These are phyloP conservation scores for Naegleria lovaniensis DNA, from an alignment of 208 protist species.

Conservation along the genomic window DNA sequence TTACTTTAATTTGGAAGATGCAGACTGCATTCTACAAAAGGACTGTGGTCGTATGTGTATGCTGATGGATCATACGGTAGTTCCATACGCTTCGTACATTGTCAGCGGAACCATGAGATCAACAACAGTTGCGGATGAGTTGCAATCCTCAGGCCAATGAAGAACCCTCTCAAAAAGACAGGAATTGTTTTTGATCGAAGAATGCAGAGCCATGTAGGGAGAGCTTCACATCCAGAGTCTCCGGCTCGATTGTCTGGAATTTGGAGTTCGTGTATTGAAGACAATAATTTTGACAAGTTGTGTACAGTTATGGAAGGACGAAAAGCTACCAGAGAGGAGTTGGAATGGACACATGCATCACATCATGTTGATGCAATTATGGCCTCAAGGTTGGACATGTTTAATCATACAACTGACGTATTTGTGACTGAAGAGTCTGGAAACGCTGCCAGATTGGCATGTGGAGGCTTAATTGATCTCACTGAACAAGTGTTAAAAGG, in stretches of 20 bases:
- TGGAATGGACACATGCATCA: slow-evolving; percentile 51
- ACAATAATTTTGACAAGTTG: not conserved
- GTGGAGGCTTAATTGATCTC: slow-evolving; percentile 5
- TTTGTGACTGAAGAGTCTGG: slow-evolving; percentile 22
- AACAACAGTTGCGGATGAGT: not conserved
- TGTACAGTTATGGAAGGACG: slow-evolving; percentile 30
- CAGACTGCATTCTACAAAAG: not conserved
- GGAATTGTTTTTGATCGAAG: not conserved
- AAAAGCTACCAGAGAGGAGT: slow-evolving; percentile 57
- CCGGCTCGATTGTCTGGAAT: not conserved
- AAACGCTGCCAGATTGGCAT: slow-evolving; percentile 23
- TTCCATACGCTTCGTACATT: not conserved
- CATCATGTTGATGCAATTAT: slow-evolving; percentile 27
- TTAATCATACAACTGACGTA: not conserved
- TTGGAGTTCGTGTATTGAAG: not conserved
- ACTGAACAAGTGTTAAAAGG: slow-evolving; percentile 8
- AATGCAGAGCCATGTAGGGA: not conserved
- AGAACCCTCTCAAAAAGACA: not conserved
- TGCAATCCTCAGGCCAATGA: not conserved
- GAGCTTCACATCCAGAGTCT: not conserved
- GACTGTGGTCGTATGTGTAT: not conserved
- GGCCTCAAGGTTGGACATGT: not conserved
- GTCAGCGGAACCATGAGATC: not conserved
- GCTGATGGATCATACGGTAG: not conserved
- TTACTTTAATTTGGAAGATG: not conserved